Percentiles rank a stretch among this genome's conserved stretches.
phyloP scores from a whole-genome alignment of 2,329 filamentous ascomycete species.

The Epicoccum nigrum region DNA sequence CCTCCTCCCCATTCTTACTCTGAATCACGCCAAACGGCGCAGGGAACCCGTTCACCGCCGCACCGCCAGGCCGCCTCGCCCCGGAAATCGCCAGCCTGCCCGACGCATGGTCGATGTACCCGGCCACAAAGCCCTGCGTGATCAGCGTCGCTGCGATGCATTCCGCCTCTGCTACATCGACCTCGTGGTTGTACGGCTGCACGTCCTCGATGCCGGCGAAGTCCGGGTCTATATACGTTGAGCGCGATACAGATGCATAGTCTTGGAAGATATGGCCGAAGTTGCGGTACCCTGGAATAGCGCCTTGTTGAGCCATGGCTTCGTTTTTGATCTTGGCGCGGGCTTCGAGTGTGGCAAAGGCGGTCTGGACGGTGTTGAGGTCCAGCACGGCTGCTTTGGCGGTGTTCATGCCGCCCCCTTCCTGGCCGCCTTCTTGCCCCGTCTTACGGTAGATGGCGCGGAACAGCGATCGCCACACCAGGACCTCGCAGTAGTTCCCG shows the following conservation, averaged over 20 bases:
- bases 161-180: constrained; percentile 73
- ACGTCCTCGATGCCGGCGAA: constrained; percentile 48
- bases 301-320: constrained; percentile 37
- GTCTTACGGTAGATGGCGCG: constrained; percentile 79
- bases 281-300: constrained; percentile 46
- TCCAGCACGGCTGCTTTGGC: constrained; percentile 73
- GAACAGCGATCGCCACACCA: constrained; percentile 83
- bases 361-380: constrained; percentile 69
- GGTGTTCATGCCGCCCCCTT: constrained; percentile 52
- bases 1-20: constrained; percentile 65
- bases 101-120: constrained; percentile 80
- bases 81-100: constrained; percentile 83
- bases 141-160: constrained; percentile 77
- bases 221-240: constrained; percentile 53
- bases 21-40: constrained; percentile 72
- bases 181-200: constrained; percentile 42
- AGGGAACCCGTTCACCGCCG: constrained; percentile 76
- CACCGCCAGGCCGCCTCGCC: constrained; percentile 61
- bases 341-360: constrained; percentile 69
- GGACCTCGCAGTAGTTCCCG: constrained; percentile 75
- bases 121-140: constrained; percentile 79
- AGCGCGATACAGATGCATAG: constrained; percentile 53
- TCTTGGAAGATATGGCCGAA: constrained; percentile 56
- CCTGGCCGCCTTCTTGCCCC: constrained; percentile 71
- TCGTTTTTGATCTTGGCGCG: constrained; percentile 44